Evolutionary conservation across 495 filamentous ascomycete species (phyloP), one percentile per base, ranked within the genome.

Genomic region (Xylaria curta): DNA sequence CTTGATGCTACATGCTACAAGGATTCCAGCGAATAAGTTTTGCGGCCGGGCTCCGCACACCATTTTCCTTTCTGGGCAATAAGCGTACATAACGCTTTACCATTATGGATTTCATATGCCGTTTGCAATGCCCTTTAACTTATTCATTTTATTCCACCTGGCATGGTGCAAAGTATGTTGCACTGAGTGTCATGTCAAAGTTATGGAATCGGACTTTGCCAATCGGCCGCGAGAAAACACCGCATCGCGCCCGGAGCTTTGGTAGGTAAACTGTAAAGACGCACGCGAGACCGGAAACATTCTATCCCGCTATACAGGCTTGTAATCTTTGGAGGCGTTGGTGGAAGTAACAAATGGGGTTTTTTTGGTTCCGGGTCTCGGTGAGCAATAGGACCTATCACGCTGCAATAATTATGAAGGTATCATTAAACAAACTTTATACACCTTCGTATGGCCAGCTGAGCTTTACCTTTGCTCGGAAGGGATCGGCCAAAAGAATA

Each of bases 191-290:
- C 38, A 44, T 44, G 21, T 44, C 60, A 5, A 42, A 7, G 26
- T 12, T 63, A 38, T 63, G 65, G 65, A 28, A 24, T 56, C 65
- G 65, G 65, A 56, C 17, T 67, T 56, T 67, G 36, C 49, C 15
- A 67, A 49, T 54, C 65, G 65, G 65, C 65, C 65, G 65, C 28
- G 28, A 15, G 21, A 67, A 67, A 38, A 67, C 33, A 67, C 65
- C 65, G 65, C 65, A 24, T 67, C 49, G 49, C 49, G 65, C 65
- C 26, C 65, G 47, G 65, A n/a, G 44, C 26, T 10, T 38, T 46
- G 26, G 19, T 56, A 19, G 24, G 9, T 54, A 42, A 15, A 67
- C 31, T 21, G 28, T 44, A 42, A 28, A 46, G 38, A 9, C 12
- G 38, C 60, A 49, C 62, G 13, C 49, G 1, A 33, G 62, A 33